Conservation (phyloP, 2,329 filamentous ascomycete genomes). For the Tolypocladium sp. region DNA sequence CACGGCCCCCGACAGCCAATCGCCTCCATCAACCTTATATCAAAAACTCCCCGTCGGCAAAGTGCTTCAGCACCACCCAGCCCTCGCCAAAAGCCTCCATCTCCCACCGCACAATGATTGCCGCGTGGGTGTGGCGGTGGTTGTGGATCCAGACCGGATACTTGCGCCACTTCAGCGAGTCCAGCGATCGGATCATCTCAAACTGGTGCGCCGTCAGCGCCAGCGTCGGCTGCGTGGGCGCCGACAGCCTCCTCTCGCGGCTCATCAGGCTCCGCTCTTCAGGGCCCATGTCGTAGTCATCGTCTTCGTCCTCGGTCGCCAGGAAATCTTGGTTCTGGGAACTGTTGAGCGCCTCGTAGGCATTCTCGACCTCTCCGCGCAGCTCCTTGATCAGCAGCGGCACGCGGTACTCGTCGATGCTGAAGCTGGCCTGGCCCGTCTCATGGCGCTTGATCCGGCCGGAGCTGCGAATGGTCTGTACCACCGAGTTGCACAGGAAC, state of each 20-base stretch:
- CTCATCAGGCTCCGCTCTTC: constrained; percentile 32
- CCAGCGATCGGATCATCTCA: constrained; percentile 69
- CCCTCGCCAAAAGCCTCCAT: constrained; percentile 66
- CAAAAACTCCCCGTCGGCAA: constrained; percentile 65
- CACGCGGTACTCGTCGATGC: constrained; percentile 62
- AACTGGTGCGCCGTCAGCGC: constrained; percentile 77
- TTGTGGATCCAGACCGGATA: constrained; percentile 69
- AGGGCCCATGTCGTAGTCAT: constrained; percentile 21
- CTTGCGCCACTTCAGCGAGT: constrained; percentile 56
- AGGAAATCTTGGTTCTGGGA: constrained; percentile 65
- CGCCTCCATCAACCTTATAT: constrained; percentile 7
- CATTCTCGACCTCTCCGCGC: constrained; percentile 66
- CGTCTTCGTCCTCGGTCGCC: constrained; percentile 40
- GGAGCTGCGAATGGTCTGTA: constrained; percentile 68
- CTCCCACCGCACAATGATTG: constrained; percentile 73
- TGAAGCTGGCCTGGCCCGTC: constrained; percentile 56
- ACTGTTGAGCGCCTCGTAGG: constrained; percentile 64
- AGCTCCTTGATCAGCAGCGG: constrained; percentile 69
- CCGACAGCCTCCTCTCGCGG: constrained; percentile 30
- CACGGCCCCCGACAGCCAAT: not conserved
- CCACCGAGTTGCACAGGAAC: constrained; percentile 65
- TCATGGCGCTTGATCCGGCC: constrained; percentile 71
- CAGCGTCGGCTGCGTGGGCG: constrained; percentile 54
- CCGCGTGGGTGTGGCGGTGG: constrained; percentile 73
- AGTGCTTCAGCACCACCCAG: constrained; percentile 68